A percentile compares a stretch with the other conserved stretches of the same genome.
Evolutionary conservation across 164 flowering plant species (phyloP).

Genomic region (Annona cherimola): DNA sequence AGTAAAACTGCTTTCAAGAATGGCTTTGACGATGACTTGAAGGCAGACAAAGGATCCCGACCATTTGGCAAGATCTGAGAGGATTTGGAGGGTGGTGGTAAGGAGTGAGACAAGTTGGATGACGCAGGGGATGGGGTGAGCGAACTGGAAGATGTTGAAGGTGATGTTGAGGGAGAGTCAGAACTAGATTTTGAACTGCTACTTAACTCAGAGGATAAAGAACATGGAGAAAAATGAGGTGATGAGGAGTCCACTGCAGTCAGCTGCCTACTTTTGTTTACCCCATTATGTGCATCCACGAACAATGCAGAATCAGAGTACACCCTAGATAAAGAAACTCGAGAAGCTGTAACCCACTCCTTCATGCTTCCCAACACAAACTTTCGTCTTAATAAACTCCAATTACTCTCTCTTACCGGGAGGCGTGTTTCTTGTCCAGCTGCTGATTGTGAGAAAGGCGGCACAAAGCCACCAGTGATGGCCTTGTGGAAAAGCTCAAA

Average conservation of each 20-base stretch:
- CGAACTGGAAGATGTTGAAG: slow-evolving; percentile 58
- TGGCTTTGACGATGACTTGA: slow-evolving; percentile 15
- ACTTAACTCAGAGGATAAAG: slow-evolving; percentile 37
- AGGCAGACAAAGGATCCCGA: slow-evolving; percentile 15
- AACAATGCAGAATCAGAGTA: slow-evolving; percentile 59
- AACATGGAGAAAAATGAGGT: slow-evolving; percentile 43
- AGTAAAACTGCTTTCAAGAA: slow-evolving; percentile 25
- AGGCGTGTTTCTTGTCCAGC: slow-evolving; percentile 49
- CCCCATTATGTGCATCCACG: slow-evolving; percentile 21
- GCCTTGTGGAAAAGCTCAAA: slow-evolving; percentile 65
- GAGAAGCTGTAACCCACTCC: slow-evolving; percentile 43
- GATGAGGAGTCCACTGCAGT: slow-evolving; percentile 22
- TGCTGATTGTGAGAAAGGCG: slow-evolving; percentile 51
- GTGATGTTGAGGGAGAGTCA: slow-evolving; percentile 58
- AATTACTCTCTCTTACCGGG: slow-evolving; percentile 67
- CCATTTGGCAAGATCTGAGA: slow-evolving; percentile 35
- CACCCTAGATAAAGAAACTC: slow-evolving; percentile 39
- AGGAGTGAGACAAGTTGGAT: slow-evolving; percentile 62
- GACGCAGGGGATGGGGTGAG: slow-evolving; percentile 74
- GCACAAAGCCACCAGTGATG: slow-evolving; percentile 65
- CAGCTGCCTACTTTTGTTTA: slow-evolving; percentile 21
- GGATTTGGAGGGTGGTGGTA: slow-evolving; percentile 39
- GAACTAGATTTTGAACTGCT: slow-evolving; percentile 40
- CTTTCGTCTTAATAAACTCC: slow-evolving; percentile 55
- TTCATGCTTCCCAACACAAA: slow-evolving; percentile 47